Evolutionary conservation across 345 rosid species (phyloP), one percentile per base, ranked within the genome.

Genomic region (Litchi chinensis): DNA sequence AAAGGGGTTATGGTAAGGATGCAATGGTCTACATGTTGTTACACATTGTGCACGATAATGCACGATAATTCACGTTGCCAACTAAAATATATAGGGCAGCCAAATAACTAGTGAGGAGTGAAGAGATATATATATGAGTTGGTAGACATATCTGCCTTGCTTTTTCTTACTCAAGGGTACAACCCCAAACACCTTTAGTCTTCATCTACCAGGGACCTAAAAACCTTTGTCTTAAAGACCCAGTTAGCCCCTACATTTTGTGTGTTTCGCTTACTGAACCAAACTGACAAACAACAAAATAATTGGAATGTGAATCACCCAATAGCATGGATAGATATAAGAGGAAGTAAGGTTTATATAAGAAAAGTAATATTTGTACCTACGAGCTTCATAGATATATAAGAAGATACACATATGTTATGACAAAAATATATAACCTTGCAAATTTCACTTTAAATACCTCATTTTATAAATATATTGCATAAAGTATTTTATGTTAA

Each of bases 101-200:
- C 3, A 40, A n/a, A 21, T 13, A 22, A 15, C 22, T 6, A 21
- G 60, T n/a, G 11, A 18, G 24, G 4, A 18, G 15, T 39, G 10
- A 19, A 16, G 26, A 37, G 44, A 19, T 6, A 28, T 15, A 28
- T 15, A 22, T 5, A 0, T 16, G 1, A 10, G 16, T 13, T 64
- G 52, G 43, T 71, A 26, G 77, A 71, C 69, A 65, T 46, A 24
- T 72, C 41, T 10, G 18, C 13, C 0, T 39, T 60, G 6, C 40
- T 60, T 13, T 65, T 69, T 76, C 81, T 80, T 84, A 78, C 82
- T 18, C 15, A 48, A 65, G 74, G 44, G 81, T 81, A 76, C 83
- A 65, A 64, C 52, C 16, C 65, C 68, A 39, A 54, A 41, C 73
- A 75, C 75, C 78, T 78, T 75, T 73, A 78, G 84, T 80, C 74